A percentile compares a stretch with the other conserved stretches of the same genome.
phyloP scores from a whole-genome alignment of 2,329 filamentous ascomycete species.

The Fusarium vanettenii region DNA sequence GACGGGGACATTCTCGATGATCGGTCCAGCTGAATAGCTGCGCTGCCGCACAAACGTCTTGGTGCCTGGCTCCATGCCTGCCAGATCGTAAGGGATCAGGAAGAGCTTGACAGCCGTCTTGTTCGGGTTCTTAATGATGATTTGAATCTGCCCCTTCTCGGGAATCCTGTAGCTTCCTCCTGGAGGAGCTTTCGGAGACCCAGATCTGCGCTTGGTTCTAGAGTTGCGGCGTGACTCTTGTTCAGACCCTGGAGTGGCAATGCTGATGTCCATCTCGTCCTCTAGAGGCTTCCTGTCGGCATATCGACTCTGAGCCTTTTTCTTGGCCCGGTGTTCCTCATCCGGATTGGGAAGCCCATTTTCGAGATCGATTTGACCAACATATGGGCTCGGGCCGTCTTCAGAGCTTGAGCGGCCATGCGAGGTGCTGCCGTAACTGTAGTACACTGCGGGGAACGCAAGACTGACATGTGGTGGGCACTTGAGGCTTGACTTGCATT shows the following conservation, averaged over 20 bases:
- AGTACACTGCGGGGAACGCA: constrained; percentile 94
- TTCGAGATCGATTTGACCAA: constrained; percentile 91
- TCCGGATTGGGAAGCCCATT: constrained; percentile 73
- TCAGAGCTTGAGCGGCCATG: constrained; percentile 73
- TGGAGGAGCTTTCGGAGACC: constrained; percentile 70
- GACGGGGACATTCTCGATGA: constrained; percentile 74
- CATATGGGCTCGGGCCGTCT: constrained; percentile 95
- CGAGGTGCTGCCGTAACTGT: constrained; percentile 82
- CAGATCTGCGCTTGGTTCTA: constrained; percentile 65
- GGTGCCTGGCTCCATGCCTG: constrained; percentile 91
- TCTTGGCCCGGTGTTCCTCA: constrained; percentile 59
- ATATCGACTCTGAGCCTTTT: constrained; percentile 60
- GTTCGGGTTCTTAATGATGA: constrained; percentile 98
- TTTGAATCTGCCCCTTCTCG: constrained; percentile 92
- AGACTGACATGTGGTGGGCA: constrained; percentile 93
- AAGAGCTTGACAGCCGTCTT: constrained; percentile 98
- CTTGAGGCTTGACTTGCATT: constrained; percentile 85
- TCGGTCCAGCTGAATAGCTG: constrained; percentile 88
- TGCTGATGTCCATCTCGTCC: constrained; percentile 32
- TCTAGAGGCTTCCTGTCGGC: constrained; percentile 51
- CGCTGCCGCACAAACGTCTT: constrained; percentile 97
- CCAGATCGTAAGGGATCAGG: constrained; percentile 90
- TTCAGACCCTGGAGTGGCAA: constrained; percentile 29
- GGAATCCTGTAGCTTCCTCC: constrained; percentile 95
- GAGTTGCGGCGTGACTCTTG: constrained; percentile 46